Evolutionary conservation across 495 filamentous ascomycete species (phyloP).

Genomic region (Aspergillus funiculosus): DNA sequence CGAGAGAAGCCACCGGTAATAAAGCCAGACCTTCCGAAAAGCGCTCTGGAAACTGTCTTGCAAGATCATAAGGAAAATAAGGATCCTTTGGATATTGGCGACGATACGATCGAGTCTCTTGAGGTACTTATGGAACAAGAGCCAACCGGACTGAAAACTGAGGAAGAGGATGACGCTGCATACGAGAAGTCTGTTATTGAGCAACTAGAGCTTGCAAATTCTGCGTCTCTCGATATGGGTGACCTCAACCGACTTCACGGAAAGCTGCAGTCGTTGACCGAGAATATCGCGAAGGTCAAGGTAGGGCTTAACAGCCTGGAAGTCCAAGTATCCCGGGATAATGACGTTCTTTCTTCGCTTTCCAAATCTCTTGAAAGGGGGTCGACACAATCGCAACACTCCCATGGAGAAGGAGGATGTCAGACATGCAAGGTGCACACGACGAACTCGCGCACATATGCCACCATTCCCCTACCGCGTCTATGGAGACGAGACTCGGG

Average conservation of each 20-base stretch:
- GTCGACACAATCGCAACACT: slow-evolving; percentile 8
- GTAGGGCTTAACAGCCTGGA: slow-evolving; percentile 63
- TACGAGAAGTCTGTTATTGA: slow-evolving; percentile 33
- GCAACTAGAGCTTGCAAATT: slow-evolving; percentile 30
- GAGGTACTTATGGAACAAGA: slow-evolving; percentile 48
- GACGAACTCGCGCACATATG: slow-evolving; percentile 25
- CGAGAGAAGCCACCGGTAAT: slow-evolving; percentile 17
- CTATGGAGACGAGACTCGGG: slow-evolving; percentile 46
- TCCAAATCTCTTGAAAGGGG: slow-evolving; percentile 2
- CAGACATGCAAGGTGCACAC: slow-evolving; percentile 22
- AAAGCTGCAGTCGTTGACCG: slow-evolving; percentile 51
- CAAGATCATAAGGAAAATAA: slow-evolving; percentile 45
- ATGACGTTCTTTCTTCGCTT: slow-evolving; percentile 18
- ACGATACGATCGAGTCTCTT: slow-evolving; percentile 59
- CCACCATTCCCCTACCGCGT: slow-evolving; percentile 52
- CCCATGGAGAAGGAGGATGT: slow-evolving; percentile 21
- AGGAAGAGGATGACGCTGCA: slow-evolving; percentile 34
- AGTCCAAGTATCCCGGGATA: slow-evolving; percentile 47
- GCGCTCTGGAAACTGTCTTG: slow-evolving; percentile 49
- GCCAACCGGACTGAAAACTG: slow-evolving; percentile 29
- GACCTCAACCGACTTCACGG: slow-evolving; percentile 55
- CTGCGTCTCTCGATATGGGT: slow-evolving; percentile 37
- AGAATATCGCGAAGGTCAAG: slow-evolving; percentile 61
- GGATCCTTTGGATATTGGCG: slow-evolving; percentile 43
- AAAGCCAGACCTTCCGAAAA: slow-evolving; percentile 44